Evolutionary conservation across 73 alveolate species (phyloP).

Genomic region (Breviolum minutum): DNA sequence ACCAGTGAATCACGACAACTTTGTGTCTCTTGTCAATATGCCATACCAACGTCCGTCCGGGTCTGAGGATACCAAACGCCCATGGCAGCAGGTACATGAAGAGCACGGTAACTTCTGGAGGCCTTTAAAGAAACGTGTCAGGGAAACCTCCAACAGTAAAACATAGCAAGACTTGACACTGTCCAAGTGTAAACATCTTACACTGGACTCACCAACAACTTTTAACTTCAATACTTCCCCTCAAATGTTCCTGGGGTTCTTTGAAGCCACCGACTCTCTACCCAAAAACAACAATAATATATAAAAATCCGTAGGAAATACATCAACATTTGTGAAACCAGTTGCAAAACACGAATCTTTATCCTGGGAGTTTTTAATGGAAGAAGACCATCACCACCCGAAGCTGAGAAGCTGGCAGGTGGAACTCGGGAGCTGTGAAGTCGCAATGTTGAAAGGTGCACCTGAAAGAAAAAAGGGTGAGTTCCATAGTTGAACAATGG

Average conservation of each 20-base stretch:
- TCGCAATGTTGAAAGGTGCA: slow-evolving; percentile 47
- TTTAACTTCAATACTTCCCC: too few species aligned
- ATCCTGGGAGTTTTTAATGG: not conserved
- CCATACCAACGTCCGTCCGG: too few species aligned
- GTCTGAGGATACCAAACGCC: slow-evolving; percentile 23
- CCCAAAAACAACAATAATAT: too few species aligned
- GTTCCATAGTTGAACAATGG: not conserved
- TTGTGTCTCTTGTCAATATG: too few species aligned
- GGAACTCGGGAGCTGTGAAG: slow-evolving; percentile 58
- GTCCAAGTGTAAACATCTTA: too few species aligned
- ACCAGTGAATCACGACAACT: too few species aligned
- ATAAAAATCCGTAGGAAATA: not conserved
- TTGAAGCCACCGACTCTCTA: too few species aligned
- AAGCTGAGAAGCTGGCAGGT: not conserved
- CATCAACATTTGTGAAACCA: not conserved
- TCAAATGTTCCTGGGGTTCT: too few species aligned
- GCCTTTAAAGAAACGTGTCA: slow-evolving; percentile 8
- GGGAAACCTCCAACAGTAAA: too few species aligned
- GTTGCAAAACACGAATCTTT: not conserved
- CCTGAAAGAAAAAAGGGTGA: not conserved
- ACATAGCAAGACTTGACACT: too few species aligned
- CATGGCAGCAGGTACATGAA: slow-evolving; percentile 88
- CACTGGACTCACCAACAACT: too few species aligned
- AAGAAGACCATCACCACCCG: not conserved
- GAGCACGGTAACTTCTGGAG: slow-evolving; percentile 63